Evolutionary conservation across 2,329 filamentous ascomycete genomes (phyloP).

Genomic region (Venturia effusa): DNA sequence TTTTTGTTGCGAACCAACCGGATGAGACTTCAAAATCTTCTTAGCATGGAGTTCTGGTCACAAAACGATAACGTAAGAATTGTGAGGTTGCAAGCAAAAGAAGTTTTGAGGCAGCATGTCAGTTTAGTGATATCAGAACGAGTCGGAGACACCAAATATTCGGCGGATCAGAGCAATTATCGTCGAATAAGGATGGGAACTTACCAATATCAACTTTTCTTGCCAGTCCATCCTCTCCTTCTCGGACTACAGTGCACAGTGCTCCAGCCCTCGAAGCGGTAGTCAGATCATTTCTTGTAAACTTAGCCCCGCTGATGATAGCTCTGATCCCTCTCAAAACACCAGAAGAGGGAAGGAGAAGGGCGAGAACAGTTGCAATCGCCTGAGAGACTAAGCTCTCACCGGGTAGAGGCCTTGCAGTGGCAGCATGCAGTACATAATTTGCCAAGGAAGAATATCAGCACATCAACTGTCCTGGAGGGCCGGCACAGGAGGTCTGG

Average conservation of each 20-base stretch:
- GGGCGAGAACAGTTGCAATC: neutral
- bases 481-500: slow-evolving; percentile 17
- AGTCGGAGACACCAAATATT: too few species aligned
- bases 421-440: slow-evolving; percentile 19
- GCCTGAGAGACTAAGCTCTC: neutral
- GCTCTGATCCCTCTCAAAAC: neutral
- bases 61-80: too few species aligned
- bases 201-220: neutral
- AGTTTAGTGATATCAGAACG: too few species aligned
- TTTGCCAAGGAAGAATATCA: slow-evolving; percentile 19
- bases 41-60: too few species aligned
- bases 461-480: slow-evolving; percentile 14
- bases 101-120: too few species aligned
- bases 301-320: neutral
- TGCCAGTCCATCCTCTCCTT: neutral
- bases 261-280: neutral
- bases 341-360: neutral
- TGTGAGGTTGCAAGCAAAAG: too few species aligned
- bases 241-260: neutral
- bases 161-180: too few species aligned
- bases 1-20: neutral
- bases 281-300: neutral
- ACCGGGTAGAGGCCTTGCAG: slow-evolving; percentile 3
- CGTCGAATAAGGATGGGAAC: neutral
- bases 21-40: neutral